Conservation (phyloP, 2,329 filamentous ascomycete species). For the Talaromyces sp. region DNA sequence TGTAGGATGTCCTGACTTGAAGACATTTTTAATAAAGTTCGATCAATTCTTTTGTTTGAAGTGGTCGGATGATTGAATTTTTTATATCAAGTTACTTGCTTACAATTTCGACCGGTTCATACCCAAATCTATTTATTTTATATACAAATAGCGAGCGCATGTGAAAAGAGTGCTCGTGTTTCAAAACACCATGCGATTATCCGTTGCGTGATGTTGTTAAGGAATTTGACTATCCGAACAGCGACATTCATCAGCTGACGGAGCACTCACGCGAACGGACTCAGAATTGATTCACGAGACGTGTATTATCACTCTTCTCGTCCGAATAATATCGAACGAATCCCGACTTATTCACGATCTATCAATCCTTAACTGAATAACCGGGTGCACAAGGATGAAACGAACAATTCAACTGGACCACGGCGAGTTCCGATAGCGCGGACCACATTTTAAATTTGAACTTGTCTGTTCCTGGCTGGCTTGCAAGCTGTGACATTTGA, state of each 20-base stretch:
- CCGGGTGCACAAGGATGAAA: background rate
- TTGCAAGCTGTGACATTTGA: background rate
- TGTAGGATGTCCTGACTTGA: background rate
- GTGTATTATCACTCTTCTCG: background rate
- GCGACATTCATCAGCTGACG: background rate
- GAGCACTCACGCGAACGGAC: background rate
- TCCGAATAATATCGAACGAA: constrained; percentile 6
- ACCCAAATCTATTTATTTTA: background rate
- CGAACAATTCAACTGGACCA: background rate
- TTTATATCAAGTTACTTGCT: background rate
- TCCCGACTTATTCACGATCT: background rate
- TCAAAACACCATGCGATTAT: constrained; percentile 10
- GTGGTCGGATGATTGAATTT: background rate
- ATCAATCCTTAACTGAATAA: background rate
- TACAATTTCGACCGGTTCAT: background rate
- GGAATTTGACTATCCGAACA: constrained; percentile 5
- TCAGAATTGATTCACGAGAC: background rate
- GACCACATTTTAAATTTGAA: background rate
- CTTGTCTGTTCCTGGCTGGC: background rate
- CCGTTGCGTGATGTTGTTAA: background rate
- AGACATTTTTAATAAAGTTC: background rate
- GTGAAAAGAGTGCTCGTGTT: background rate
- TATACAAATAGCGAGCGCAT: background rate
- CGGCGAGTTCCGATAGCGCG: constrained; percentile 6
- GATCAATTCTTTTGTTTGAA: background rate